Conservation (phyloP, 164 flowering plant genomes). For the Platanus orientalis region DNA sequence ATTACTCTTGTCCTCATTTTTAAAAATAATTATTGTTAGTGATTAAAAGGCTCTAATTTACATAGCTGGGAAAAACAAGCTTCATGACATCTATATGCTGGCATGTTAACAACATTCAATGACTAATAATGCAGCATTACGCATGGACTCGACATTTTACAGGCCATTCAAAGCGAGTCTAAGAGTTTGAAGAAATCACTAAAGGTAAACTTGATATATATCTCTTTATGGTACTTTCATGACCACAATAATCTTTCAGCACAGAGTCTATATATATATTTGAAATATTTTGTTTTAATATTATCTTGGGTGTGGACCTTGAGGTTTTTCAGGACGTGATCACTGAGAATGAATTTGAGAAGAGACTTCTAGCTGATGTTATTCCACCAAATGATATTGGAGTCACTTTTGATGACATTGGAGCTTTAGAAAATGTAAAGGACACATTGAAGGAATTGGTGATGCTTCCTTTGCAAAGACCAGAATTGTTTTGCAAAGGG, state of each 20-base stretch:
- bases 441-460: conserved; percentile 94
- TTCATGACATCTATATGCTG: background rate
- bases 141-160: conserved; percentile 67
- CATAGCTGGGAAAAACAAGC: background rate
- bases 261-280: background rate
- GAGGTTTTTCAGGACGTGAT: conserved; percentile 70
- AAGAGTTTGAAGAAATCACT: conserved; percentile 77
- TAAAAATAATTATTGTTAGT: no score
- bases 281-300: background rate
- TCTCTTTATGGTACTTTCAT: background rate
- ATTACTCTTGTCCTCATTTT: background rate
- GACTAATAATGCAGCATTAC: conserved; percentile 52
- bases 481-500: conserved; percentile 88
- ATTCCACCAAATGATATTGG: conserved; percentile 95
- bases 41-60: background rate
- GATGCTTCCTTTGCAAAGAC: conserved; percentile 96
- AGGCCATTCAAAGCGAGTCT: conserved; percentile 61
- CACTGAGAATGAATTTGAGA: conserved; percentile 95
- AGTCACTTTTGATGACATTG: conserved; percentile 91
- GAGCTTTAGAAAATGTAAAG: conserved; percentile 87
- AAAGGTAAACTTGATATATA: conserved; percentile 40
- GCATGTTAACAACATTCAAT: conserved; percentile 3
- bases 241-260: background rate
- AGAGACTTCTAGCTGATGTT: conserved; percentile 83
- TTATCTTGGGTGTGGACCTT: background rate